Base-by-base conservation (phyloP, 2,329 filamentous ascomycete species). In the Beauveria scarabaeidicola region DNA sequence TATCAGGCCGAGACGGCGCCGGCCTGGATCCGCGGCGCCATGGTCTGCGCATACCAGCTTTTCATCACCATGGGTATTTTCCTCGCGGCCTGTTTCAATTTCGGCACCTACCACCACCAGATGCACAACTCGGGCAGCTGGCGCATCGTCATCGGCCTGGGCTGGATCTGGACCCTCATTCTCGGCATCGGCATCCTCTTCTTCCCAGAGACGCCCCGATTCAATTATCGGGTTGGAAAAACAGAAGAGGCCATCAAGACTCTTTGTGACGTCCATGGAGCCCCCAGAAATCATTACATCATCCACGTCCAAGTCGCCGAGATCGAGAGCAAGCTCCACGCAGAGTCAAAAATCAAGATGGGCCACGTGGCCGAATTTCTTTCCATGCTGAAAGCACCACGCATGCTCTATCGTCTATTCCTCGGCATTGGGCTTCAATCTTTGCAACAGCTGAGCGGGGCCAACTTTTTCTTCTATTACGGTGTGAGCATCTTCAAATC, bases 1-100 rank as follows among this genome's bases (percentile, higher is more conserved):
- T 90, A 88, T 68, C 85, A 89, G 66, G 82, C 82, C n/a, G 87
- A 90, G 71, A 87, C 81, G 6, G 82, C 84, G 0, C 87, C 87
- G 0, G 78, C 83, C 15, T 84, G 83, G 69, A 82, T 90, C 53
- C 80, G 87, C 64, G 86, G 85, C 59, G 78, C 82, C 5, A 78
- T 89, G 63, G 82, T 90, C 52, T 80, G 80, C 51, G 80, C 79
- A 13, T 90, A 89, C 70, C 87, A 90, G 73, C 77, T 90, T 3
- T 86, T 89, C 72, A 88, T 90, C 70, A 89, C 86, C 0, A 72
- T 88, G 50, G 87, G 87, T 27, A 89, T 89, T 65, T 84, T 81
- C 71, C 72, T 79, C 3, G 79, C 81, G 11, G 79, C 81, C 5
- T 78, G 78, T 67, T 78, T 84, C 73, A 88, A 88, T 69, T 87